Base-by-base conservation (phyloP, 2,329 filamentous ascomycete genomes). In the Cercospora nicotianae region DNA sequence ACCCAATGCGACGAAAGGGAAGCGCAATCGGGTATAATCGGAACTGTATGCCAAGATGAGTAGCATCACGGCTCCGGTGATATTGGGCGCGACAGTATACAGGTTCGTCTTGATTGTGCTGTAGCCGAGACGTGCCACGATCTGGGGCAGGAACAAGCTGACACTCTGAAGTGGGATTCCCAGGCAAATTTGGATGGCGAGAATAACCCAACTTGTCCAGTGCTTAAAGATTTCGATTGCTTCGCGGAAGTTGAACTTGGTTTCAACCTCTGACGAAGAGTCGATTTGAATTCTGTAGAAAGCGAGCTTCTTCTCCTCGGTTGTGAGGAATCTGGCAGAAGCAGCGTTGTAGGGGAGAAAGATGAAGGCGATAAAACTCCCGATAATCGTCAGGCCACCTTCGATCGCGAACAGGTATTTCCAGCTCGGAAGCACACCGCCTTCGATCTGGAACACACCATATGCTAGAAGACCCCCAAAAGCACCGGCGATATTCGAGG, bases 51-150 rank as follows among this genome's bases (percentile, higher is more conserved):
- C 91, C 0, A 94, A 82, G 13, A 93, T 80, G 0, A 94, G 82
- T 3, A 94, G 82, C 84, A 93, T 89, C 0, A 86, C 85, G 0
- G 91, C 90, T 1, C 91, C 92, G 0, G 87, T 87, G 57, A 92
- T 85, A 73, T 94, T 94, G 1, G 92, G 92, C 0, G 91, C 92
- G 5, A 94, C 91, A 0, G 91, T 94, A 79, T 91, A 93, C 0
- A 94, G 83, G 74, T 95, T 94, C 0, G 91, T 93, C 73, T 87
- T 87, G 68, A 88, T 83, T n/a, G 82, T 84, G 60, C 77, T 72
- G 75, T 85, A 87, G 9, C 83, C 83, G 3, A 88, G 79, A 2
- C 84, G 78, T 3, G 77, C 77, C 20, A 88, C 81, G 69, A 89
- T 89, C 69, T 87, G 85, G 0, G 87, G 87, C 57, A 89, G 76